These are phyloP conservation scores for Monosporascus sp. DNA, from an alignment of 2,329 filamentous ascomycete species.

Conservation along the genomic window DNA sequence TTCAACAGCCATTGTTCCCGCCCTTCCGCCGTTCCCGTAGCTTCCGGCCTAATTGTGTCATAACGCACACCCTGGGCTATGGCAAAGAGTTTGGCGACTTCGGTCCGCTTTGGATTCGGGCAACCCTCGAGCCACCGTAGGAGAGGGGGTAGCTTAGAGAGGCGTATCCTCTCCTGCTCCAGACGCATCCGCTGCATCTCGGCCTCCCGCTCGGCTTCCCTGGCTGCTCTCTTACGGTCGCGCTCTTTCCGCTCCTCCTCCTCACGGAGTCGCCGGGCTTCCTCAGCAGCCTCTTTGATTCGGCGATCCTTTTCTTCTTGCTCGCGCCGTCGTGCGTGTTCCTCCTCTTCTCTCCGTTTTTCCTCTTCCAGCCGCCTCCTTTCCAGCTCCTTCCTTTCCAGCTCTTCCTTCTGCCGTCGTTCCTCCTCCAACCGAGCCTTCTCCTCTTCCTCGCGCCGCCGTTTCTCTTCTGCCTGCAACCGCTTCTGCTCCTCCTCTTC, in stretches of 20 bases:
- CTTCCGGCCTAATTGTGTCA: slow-evolving; percentile 54
- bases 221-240: slow-evolving; percentile 36
- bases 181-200: slow-evolving; percentile 46
- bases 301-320: slow-evolving; percentile 46
- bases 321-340: slow-evolving; percentile 25
- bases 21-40: slow-evolving; percentile 49
- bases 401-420: slow-evolving; percentile 25
- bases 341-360: slow-evolving; percentile 34
- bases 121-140: slow-evolving; percentile 56
- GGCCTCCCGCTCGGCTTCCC: slow-evolving; percentile 46
- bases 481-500: slow-evolving; percentile 23
- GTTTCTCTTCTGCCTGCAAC: slow-evolving; percentile 31
- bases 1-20: slow-evolving; percentile 64
- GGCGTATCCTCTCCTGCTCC: slow-evolving; percentile 49
- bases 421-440: slow-evolving; percentile 24
- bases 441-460: slow-evolving; percentile 33
- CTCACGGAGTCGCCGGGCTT: slow-evolving; percentile 45
- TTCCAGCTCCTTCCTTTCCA: slow-evolving; percentile 14
- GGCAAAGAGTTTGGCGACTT: slow-evolving; percentile 50
- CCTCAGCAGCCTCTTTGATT: slow-evolving; percentile 43
- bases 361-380: slow-evolving; percentile 31
- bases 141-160: slow-evolving; percentile 55
- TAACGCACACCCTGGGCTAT: slow-evolving; percentile 57
- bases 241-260: slow-evolving; percentile 48
- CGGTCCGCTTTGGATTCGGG: slow-evolving; percentile 44